Conservation (phyloP, 1,139 yeast species). For the Taphrina populina region DNA sequence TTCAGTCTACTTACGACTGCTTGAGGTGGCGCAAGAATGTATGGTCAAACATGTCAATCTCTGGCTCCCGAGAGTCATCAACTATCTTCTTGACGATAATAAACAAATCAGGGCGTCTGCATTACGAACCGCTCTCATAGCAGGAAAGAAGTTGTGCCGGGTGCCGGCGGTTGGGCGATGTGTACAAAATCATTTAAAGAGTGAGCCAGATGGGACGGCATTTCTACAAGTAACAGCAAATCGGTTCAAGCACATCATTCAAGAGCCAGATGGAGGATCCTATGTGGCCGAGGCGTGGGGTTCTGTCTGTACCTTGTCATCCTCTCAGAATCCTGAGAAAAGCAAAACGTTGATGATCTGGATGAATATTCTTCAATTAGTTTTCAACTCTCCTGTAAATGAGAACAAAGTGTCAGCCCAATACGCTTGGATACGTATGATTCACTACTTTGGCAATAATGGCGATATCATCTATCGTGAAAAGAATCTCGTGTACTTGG, state of each 20-base stretch:
- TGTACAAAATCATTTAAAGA: conserved; percentile 25
- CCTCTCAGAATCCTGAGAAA: conserved; percentile 36
- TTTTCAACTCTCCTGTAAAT: conserved; percentile 35
- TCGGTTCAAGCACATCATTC: conserved; percentile 34
- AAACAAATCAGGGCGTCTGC: conserved; percentile 5
- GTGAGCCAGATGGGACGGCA: conserved; percentile 10
- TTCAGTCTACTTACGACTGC: conserved; percentile 27
- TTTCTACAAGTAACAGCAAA: conserved; percentile 32
- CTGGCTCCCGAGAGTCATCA: conserved; percentile 22
- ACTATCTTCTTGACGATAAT: conserved; percentile 6
- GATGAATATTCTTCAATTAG: conserved; percentile 37
- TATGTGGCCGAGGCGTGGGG: conserved; percentile 39
- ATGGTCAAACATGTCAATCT: not conserved
- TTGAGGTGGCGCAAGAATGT: conserved; percentile 31
- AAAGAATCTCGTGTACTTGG: conserved; percentile 19
- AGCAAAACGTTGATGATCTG: conserved; percentile 38
- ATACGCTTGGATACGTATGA: conserved; percentile 34
- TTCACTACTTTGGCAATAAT: conserved; percentile 33
- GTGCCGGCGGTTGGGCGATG: conserved; percentile 14
- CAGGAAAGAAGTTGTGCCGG: not conserved
- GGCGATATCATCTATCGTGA: conserved; percentile 17
- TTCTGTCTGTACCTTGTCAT: conserved; percentile 35
- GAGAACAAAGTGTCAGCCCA: conserved; percentile 36
- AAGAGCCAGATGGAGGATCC: conserved; percentile 36
- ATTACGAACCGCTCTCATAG: conserved; percentile 3